These are phyloP conservation scores for Adenanthera pavonina DNA, from an alignment of 306 rosid genomes.

Conservation along the genomic window DNA sequence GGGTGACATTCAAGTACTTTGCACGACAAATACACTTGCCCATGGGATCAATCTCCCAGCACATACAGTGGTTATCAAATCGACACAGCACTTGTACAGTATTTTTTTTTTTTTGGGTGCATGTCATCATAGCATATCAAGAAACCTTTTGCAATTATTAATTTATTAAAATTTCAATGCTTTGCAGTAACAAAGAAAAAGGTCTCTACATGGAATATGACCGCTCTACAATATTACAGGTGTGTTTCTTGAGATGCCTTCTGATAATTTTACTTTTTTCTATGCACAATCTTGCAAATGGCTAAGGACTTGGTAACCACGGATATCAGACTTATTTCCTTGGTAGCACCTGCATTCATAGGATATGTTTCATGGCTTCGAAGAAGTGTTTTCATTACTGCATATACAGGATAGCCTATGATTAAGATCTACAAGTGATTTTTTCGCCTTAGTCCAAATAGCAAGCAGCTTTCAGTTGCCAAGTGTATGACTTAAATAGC, in stretches of 20 bases:
- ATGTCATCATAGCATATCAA: conserved; percentile 20
- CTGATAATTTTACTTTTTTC: conserved; percentile 17
- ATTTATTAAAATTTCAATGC: conserved; percentile 39
- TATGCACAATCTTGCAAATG: conserved; percentile 13
- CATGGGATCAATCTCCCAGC: conserved; percentile 99
- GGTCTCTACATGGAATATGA: conserved; percentile 97
- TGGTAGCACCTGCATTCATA: neutral
- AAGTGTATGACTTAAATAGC: neutral
- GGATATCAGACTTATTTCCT: neutral
- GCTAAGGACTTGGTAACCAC: conserved; percentile 7
- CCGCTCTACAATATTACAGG: conserved; percentile 91
- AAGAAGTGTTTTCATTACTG: conserved; percentile 11
- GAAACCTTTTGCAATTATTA: conserved; percentile 36
- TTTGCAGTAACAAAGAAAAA: conserved; percentile 91
- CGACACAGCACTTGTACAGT: conserved; percentile 94
- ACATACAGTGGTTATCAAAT: conserved; percentile 94
- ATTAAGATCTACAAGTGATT: conserved; percentile 21
- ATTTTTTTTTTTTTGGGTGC: conserved; percentile 5
- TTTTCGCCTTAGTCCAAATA: conserved; percentile 28
- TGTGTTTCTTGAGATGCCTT: conserved; percentile 44
- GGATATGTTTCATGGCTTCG: neutral
- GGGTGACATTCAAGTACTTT: conserved; percentile 90
- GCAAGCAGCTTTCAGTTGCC: conserved; percentile 20
- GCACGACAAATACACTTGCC: conserved; percentile 96
- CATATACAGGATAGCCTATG: conserved; percentile 4